Conservation (phyloP, 2,329 filamentous ascomycete species). For the Rhynchosporium graminicola region DNA sequence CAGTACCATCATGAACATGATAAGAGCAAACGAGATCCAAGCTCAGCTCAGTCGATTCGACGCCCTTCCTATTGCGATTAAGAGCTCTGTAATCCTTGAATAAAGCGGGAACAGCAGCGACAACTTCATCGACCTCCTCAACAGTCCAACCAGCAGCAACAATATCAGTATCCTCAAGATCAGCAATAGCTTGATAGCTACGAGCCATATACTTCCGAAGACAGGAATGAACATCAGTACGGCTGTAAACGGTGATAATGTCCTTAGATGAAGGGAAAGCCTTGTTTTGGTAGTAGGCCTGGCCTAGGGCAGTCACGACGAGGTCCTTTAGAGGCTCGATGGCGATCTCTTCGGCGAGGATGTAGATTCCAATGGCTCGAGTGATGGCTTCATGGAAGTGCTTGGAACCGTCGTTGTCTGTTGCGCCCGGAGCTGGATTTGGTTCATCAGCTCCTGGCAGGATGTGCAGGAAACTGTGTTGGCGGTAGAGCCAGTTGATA, state of each 20-base stretch:
- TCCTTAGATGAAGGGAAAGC: slow-evolving; percentile 1
- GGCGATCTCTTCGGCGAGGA: slow-evolving; percentile 6
- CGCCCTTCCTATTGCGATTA: slow-evolving; percentile 13
- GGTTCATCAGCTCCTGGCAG: background rate
- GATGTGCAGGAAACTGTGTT: background rate
- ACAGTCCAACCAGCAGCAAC: slow-evolving; percentile 6
- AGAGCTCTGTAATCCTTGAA: slow-evolving; percentile 16
- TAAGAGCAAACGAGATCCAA: slow-evolving; percentile 8
- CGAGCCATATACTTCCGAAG: slow-evolving; percentile 19
- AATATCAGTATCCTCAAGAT: slow-evolving; percentile 12
- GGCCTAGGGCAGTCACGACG: slow-evolving; percentile 3
- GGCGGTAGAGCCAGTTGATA: slow-evolving; percentile 12
- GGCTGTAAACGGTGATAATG: slow-evolving; percentile 9
- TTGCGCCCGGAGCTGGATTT: background rate
- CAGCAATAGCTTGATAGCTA: slow-evolving; percentile 4
- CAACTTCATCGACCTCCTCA: background rate
- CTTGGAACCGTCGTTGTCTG: background rate
- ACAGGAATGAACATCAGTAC: background rate
- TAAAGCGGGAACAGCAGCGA: slow-evolving; percentile 1
- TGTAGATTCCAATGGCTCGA: slow-evolving; percentile 9
- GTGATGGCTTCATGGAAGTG: background rate
- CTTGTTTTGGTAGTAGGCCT: background rate
- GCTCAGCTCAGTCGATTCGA: background rate
- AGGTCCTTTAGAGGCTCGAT: slow-evolving; percentile 8
- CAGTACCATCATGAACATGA: slow-evolving; percentile 7